Conservation (phyloP, 169 alveolate genomes). For the Perkinsus marinus region DNA sequence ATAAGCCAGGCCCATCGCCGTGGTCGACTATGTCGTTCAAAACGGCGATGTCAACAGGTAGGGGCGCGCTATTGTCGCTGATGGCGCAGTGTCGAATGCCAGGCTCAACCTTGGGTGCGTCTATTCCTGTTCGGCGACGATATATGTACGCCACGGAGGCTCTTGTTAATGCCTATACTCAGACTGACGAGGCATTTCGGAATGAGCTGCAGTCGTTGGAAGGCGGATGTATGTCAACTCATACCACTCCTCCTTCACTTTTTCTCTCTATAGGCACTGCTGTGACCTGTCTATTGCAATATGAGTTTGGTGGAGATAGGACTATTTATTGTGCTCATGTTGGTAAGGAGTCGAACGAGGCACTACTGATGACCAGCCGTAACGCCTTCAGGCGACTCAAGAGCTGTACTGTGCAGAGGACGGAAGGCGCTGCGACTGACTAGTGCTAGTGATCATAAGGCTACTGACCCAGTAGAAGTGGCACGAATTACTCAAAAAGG, state of each 20-base stretch:
- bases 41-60: not conserved
- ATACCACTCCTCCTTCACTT: too few species aligned
- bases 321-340: not conserved
- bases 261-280: not conserved
- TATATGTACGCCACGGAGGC: not conserved
- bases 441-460: not conserved
- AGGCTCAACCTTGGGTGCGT: too few species aligned
- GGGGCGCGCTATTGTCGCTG: too few species aligned
- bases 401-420: conserved; percentile 1
- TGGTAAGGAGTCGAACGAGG: not conserved
- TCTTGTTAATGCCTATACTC: not conserved
- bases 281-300: not conserved
- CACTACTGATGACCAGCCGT: not conserved
- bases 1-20: not conserved
- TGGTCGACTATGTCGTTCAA: not conserved
- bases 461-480: not conserved
- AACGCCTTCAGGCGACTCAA: not conserved
- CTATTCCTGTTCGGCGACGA: too few species aligned
- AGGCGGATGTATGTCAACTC: not conserved
- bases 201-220: not conserved
- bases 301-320: not conserved
- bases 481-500: not conserved
- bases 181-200: not conserved
- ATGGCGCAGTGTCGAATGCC: too few species aligned
- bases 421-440: not conserved